Evolutionary conservation across 2,329 filamentous ascomycete species (phyloP), one percentile per base, ranked within the genome.

Genomic region (Fusarium mangiferae): DNA sequence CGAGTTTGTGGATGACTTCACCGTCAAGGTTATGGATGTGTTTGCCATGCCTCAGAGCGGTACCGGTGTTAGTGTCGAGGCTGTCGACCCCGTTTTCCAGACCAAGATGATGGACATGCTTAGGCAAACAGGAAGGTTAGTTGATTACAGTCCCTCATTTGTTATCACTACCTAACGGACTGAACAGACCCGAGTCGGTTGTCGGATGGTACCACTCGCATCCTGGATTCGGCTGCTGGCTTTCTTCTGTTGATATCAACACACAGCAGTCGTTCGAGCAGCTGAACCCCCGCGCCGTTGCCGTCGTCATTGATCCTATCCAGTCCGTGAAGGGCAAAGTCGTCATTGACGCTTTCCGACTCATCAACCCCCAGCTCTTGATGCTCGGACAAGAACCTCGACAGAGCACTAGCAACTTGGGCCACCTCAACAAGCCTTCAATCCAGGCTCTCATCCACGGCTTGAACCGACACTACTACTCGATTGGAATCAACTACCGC

Each of bases 51-150:
- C 96, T 26, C 96, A 99, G 83, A 98, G 95, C 78, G 96, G 96
- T 85, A 99, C 96, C 4, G 96, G 96, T 77, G 96, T 99, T 78
- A 98, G 94, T 84, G 96, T 99, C 79, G 96, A 99, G 85, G 97
- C 96, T 58, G 96, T 99, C 73, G 96, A 99, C 82, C 95, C 95
- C 15, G 96, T 99, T 39, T 99, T 99, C 84, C 96, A 99, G 87
- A 98, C 95, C 80, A 99, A 98, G 89, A 99, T 99, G 96, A 99
- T 99, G 96, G 96, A 99, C 83, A 98, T 99, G 96, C 87, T 99
- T 82, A 90, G 94, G 80, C 96, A 99, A 88, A 99, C 96, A 66
- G 96, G 96, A 85, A 90, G 96, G 94, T 97, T 87, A 79, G 90
- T 73, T 44, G 28, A 68, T 22, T 26, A 33, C 8, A n/a, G 12